phyloP scores from a whole-genome alignment of 2,329 filamentous ascomycete genomes.

The Fusarium mangiferae region DNA sequence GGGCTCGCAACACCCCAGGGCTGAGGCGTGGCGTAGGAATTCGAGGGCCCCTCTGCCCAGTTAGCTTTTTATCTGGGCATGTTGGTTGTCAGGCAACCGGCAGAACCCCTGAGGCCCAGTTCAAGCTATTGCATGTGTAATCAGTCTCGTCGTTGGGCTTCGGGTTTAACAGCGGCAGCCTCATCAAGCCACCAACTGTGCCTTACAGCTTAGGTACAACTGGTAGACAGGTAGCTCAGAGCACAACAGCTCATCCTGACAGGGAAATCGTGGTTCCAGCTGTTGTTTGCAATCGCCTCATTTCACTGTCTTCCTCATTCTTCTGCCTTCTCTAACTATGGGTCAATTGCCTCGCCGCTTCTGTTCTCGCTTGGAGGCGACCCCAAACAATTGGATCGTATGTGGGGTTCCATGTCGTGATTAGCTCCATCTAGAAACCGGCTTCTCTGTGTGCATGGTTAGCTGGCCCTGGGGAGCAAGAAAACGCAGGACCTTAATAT shows the following conservation, averaged over 20 bases:
- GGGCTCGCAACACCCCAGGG: constrained; percentile 19
- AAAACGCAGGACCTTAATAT: not conserved
- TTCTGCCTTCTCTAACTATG: constrained; percentile 5
- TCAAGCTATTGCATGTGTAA: not conserved
- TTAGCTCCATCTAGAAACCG: constrained; percentile 4
- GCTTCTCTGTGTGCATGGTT: not conserved
- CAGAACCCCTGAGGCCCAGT: constrained; percentile 5
- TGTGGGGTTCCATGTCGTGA: constrained; percentile 30
- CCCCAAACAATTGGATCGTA: constrained; percentile 5
- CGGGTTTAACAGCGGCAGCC: constrained; percentile 23
- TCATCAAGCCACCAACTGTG: constrained; percentile 16
- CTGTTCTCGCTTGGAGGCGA: not conserved
- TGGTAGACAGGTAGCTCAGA: not conserved
- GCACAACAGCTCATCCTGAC: not conserved
- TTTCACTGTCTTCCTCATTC: not conserved
- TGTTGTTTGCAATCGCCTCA: constrained; percentile 2
- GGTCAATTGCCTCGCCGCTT: constrained; percentile 6
- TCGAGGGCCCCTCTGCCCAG: constrained; percentile 7
- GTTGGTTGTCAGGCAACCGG: constrained; percentile 14
- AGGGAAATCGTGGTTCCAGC: not conserved
- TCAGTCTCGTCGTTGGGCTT: constrained; percentile 15
- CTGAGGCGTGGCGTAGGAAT: constrained; percentile 32
- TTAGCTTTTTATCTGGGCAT: not conserved
- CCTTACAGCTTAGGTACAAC: constrained; percentile 7
- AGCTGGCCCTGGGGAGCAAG: not conserved